Evolutionary conservation across 148 eudicot genomes (phyloP), one percentile per base, ranked within the genome.

Genomic region (Vaccinium vitisidaea): DNA sequence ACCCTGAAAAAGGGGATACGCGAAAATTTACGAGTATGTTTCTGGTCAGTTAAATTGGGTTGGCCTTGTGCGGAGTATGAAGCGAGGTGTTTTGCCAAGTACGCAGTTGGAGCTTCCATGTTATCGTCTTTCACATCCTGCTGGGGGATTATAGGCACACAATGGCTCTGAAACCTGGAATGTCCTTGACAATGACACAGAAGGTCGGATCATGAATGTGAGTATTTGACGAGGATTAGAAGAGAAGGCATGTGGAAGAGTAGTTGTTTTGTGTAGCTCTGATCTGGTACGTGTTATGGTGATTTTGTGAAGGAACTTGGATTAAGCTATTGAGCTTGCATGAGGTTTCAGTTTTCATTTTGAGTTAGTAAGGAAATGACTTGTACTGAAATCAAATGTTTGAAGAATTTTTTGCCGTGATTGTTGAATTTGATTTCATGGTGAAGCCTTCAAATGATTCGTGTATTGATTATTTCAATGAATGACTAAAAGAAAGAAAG

Each of bases 11-110:
- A 8, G 16, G 36, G 74, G 32, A 46, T 63, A 25, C 39, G 27
- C 50, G 4, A 80, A 54, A 79, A 54, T 23, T 79, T 43, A 43
- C 46, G 46, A 43, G 46, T 43, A 3, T 43, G 46, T 43, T 43
- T 43, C 5, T 43, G 46, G 46, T 43, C 46, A 43, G 46, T 43
- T 43, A 53, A 82, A 16, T 82, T 65, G 48, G 76, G 89, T 53
- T 1, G 61, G 36, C 13, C 50, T 39, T 12, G 14, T 61, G 27
- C 21, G 0, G 83, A 5, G 10, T 50, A 5, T 18, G 14, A 52
- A 0, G 4, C 27, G 4, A 7, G 61, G 43, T 52, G 25, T 27
- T 52, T 19, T 14, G 25, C 67, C 67, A 61, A 21, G 25, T 61
- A 61, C 8, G 25, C 2, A 9, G n/a, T 61, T 61, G 67, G 67